A percentile compares a stretch with the other conserved stretches of the same genome.
Conservation (phyloP, 108 stramenopile species). For the Nannochloropsis gaditana region DNA sequence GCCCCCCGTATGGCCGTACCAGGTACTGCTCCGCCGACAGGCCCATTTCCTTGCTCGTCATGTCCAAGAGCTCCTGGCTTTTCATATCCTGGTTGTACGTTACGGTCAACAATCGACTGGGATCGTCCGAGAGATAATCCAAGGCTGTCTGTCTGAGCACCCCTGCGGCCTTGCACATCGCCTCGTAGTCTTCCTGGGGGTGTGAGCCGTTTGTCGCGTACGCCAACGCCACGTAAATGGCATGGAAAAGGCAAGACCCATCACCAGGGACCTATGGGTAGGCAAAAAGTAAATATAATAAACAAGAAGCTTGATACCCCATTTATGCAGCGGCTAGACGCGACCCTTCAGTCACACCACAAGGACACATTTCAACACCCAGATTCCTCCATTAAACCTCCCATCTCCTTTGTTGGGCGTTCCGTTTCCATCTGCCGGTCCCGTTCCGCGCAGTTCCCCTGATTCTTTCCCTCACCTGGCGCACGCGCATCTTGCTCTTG, state of each 20-base stretch:
- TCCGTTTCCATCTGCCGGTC: background rate
- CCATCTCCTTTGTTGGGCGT: background rate
- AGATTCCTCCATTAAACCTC: no score
- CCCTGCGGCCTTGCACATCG: constrained; percentile 48
- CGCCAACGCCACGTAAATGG: constrained; percentile 47
- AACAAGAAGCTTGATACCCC: background rate
- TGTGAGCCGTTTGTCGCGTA: constrained; percentile 46
- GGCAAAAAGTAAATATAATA: background rate
- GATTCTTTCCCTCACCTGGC: constrained; percentile 34
- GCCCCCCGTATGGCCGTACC: background rate
- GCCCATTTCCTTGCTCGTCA: constrained; percentile 15
- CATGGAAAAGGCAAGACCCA: constrained; percentile 56
- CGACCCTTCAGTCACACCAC: background rate
- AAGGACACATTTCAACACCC: background rate
- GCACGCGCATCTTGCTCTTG: constrained; percentile 38
- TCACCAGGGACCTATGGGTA: constrained; percentile 52
- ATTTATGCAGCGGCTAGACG: background rate
- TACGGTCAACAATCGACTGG: background rate
- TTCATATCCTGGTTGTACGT: background rate
- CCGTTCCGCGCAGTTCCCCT: background rate
- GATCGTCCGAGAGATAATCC: constrained; percentile 43
- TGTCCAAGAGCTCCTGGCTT: background rate
- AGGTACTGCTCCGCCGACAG: background rate
- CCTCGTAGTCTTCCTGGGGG: constrained; percentile 41
- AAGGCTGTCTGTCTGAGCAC: constrained; percentile 33